Evolutionary conservation across 257 asterid genomes (phyloP), one percentile per base, ranked within the genome.

Genomic region (Rehmannia glutinosa): DNA sequence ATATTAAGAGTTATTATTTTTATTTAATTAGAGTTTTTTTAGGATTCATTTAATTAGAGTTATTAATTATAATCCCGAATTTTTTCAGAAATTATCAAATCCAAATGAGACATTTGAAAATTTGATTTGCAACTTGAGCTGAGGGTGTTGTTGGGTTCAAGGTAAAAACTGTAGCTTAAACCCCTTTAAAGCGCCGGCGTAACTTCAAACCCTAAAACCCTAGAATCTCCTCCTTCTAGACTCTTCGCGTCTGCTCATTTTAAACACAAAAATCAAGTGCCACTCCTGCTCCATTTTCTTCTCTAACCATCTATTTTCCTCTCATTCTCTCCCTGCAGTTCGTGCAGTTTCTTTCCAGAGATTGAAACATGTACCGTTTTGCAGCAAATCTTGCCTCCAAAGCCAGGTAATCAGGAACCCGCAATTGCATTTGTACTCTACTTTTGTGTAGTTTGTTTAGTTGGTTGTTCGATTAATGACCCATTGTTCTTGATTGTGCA

Each of bases 361-460:
- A 19, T 2, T 42, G 16, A 28, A 73, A 10, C 36, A 92, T 92
- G 98, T 84, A 92, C 66, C 88, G 98, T 13, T 86, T 84, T 67
- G 95, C 89, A 43, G 92, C 96, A 49, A 89, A 89, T 82, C 85
- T 92, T 63, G 98, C 89, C 36, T 82, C 95, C 16, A 89, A 83
- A 59, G 84, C 89, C 73, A 80, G 89, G 89, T 83, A 78, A 32
- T 13, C 17, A 43, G 12, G 12, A 17, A 30, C 30, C 50, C 49
- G n/a, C n/a, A n/a, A n/a, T n/a, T n/a, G n/a, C n/a, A n/a, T n/a
- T n/a, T n/a, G n/a, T n/a, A n/a, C n/a, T n/a, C n/a, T 45, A 17
- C 57, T 46, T 36, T 72, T 36, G 7, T 33, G 0, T n/a, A 8
- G 1, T 33, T 38, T 24, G 2, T 17, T 62, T 9, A 39, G 49